A percentile compares a stretch with the other conserved stretches of the same genome.
phyloP scores from a whole-genome alignment of 257 asterid genomes.

The Fraxinus pennsylvanica region DNA sequence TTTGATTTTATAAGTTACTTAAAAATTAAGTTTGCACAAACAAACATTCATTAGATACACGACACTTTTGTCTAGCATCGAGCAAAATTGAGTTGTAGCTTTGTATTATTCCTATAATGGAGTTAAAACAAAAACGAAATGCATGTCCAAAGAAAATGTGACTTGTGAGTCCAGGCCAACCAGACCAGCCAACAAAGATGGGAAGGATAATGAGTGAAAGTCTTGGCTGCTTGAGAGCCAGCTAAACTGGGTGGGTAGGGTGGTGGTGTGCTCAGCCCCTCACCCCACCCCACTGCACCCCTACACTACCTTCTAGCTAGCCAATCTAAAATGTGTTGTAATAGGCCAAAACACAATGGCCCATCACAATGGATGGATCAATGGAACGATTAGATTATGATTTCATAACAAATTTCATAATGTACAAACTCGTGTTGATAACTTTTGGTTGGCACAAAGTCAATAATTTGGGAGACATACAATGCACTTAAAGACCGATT shows the following conservation, averaged over 20 bases:
- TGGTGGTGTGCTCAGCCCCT: conserved; percentile 6
- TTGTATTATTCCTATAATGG: not conserved
- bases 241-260: conserved; percentile 32
- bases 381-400: not conserved
- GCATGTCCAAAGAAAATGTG: conserved; percentile 24
- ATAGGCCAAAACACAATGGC: conserved; percentile 50
- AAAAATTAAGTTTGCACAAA: not conserved
- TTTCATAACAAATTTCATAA: not conserved
- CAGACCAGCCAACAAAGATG: conserved; percentile 56
- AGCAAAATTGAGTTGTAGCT: conserved; percentile 8
- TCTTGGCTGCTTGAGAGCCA: conserved; percentile 44
- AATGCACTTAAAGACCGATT: too few species aligned
- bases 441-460: not conserved
- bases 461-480: not conserved
- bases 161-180: conserved; percentile 43
- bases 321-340: conserved; percentile 44
- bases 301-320: conserved; percentile 3
- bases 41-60: not conserved
- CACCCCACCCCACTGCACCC: not conserved
- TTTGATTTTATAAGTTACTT: not conserved
- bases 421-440: not conserved
- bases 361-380: conserved; percentile 29
- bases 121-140: not conserved
- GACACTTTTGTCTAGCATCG: not conserved
- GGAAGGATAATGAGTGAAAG: conserved; percentile 28